Conservation (phyloP, 805 yeast genomes). For the Myxozyma vanderwaltii region DNA sequence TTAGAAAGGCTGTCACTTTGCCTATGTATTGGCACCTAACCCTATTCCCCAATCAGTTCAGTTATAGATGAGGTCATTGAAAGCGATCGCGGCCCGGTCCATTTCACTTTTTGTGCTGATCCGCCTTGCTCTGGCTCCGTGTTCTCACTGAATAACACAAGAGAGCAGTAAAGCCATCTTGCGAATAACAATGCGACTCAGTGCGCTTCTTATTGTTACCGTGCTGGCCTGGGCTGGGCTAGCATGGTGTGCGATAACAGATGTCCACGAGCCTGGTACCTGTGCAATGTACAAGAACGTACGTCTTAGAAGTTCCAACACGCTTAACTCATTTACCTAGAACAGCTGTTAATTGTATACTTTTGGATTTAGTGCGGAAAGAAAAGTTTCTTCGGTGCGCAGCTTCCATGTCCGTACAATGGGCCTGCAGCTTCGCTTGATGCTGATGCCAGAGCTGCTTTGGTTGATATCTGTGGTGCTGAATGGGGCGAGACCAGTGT, state of each 20-base stretch:
- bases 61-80: too few relatives aligned
- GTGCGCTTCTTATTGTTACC: neutral
- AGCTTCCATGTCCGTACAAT: slow-evolving; percentile 74
- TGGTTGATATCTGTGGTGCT: slow-evolving; percentile 70
- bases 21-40: too few relatives aligned
- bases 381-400: slow-evolving; percentile 72
- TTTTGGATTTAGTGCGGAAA: slow-evolving; percentile 66
- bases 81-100: too few relatives aligned
- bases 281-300: slow-evolving; percentile 59
- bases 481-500: slow-evolving; percentile 57
- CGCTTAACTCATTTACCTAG: neutral
- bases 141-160: too few relatives aligned
- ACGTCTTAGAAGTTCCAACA: slow-evolving; percentile 2
- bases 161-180: too few relatives aligned
- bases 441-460: slow-evolving; percentile 48
- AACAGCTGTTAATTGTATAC: neutral
- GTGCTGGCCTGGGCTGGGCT: neutral
- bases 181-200: neutral
- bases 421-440: slow-evolving; percentile 52
- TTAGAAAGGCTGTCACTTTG: too few relatives aligned
- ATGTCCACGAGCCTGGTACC: slow-evolving; percentile 47
- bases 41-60: too few relatives aligned
- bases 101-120: too few relatives aligned
- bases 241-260: slow-evolving; percentile 20
- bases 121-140: too few relatives aligned